These are phyloP conservation scores for Penicillium flavigenum DNA, from an alignment of 495 filamentous ascomycete species.

Conservation along the genomic window DNA sequence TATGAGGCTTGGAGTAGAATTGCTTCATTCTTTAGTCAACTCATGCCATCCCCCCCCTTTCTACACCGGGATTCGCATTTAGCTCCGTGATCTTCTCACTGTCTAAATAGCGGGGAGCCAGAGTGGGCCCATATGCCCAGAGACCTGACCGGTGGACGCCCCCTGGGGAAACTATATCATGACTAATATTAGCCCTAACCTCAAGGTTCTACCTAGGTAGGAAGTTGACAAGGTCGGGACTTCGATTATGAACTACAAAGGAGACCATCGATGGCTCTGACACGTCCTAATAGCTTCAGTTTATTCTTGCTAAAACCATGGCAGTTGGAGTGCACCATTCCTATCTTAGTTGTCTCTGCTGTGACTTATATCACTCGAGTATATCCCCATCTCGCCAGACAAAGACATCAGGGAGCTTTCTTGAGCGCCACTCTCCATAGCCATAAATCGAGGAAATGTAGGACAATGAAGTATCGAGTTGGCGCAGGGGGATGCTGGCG, in stretches of 20 bases:
- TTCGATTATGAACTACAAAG: neutral
- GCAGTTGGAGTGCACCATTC: too few relatives aligned
- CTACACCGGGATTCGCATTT: neutral
- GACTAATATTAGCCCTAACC: slow-evolving; percentile 9
- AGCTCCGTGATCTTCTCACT: neutral
- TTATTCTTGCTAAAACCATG: neutral
- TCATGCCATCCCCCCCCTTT: slow-evolving; percentile 10
- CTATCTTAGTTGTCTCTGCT: too few relatives aligned
- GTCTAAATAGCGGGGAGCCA: neutral
- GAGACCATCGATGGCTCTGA: neutral
- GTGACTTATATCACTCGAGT: too few relatives aligned
- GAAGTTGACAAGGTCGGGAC: neutral
- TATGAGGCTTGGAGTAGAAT: slow-evolving; percentile 45
- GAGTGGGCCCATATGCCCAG: slow-evolving; percentile 21
- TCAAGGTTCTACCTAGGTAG: too few relatives aligned
- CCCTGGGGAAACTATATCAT: neutral
- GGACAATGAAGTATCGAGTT: too few relatives aligned
- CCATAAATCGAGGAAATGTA: too few relatives aligned
- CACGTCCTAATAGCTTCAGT: neutral
- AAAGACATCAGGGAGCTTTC: too few relatives aligned
- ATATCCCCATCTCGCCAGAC: too few relatives aligned
- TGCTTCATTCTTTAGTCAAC: slow-evolving; percentile 29
- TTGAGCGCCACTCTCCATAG: too few relatives aligned
- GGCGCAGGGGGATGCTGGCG: neutral
- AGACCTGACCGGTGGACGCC: neutral